phyloP scores from a whole-genome alignment of 805 yeast species.

The Cyberlindnera lachancei region DNA sequence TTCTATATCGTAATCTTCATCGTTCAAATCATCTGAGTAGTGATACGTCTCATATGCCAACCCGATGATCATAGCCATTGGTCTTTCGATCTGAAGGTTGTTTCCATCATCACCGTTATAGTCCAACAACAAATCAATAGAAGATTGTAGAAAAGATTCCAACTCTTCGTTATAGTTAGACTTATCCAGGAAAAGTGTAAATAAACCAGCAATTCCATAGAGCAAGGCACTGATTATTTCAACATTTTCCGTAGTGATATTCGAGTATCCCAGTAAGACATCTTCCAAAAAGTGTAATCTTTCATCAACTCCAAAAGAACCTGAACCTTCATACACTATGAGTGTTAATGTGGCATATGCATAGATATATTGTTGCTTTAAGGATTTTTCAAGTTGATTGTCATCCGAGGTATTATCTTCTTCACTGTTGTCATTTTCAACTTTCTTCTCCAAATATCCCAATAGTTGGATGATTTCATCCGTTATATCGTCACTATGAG shows the following conservation, averaged over 20 bases:
- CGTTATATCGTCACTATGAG: slow-evolving; percentile 19
- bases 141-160: slow-evolving; percentile 16
- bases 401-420: too few species aligned
- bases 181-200: slow-evolving; percentile 14
- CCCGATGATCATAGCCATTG: slow-evolving; percentile 21
- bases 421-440: slow-evolving; percentile 10
- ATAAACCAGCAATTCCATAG: slow-evolving; percentile 18
- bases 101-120: slow-evolving; percentile 9
- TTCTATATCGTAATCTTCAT: slow-evolving; percentile 33
- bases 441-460: slow-evolving; percentile 14
- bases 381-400: slow-evolving; percentile 7
- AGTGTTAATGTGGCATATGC: slow-evolving; percentile 18
- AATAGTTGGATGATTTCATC: slow-evolving; percentile 13
- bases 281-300: slow-evolving; percentile 14
- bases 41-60: slow-evolving; percentile 19
- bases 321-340: slow-evolving; percentile 19
- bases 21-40: slow-evolving; percentile 35
- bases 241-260: slow-evolving; percentile 7
- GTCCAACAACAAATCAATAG: slow-evolving; percentile 13
- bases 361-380: slow-evolving; percentile 15
- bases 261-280: slow-evolving; percentile 7
- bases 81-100: slow-evolving; percentile 17
- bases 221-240: slow-evolving; percentile 14
- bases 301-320: slow-evolving; percentile 22
- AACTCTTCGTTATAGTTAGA: slow-evolving; percentile 14